phyloP scores from a whole-genome alignment of 2,329 filamentous ascomycete species.

The Fusarium chlamydosporum region DNA sequence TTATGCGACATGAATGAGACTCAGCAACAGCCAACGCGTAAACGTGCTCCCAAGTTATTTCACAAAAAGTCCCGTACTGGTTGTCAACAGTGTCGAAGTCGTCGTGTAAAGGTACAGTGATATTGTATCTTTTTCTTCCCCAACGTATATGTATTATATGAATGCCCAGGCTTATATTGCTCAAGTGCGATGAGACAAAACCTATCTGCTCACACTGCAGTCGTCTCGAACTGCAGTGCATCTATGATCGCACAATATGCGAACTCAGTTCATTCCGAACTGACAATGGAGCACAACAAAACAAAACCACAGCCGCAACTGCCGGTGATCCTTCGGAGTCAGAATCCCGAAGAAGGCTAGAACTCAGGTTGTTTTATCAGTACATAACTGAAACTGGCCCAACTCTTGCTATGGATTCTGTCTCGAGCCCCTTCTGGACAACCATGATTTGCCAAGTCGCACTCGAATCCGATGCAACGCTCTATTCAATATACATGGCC shows the following conservation, averaged over 20 bases:
- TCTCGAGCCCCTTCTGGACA: slow-evolving; percentile 4
- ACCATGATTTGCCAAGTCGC: slow-evolving; percentile 1
- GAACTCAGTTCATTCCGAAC: not conserved
- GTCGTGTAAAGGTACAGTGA: slow-evolving; percentile 17
- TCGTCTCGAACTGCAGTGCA: slow-evolving; percentile 2
- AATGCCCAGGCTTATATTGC: not conserved
- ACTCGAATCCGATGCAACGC: slow-evolving; percentile 7
- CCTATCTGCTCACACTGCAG: slow-evolving; percentile 7
- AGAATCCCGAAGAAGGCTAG: slow-evolving; percentile 3
- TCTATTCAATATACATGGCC: slow-evolving; percentile 15
- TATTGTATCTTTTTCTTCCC: too few species aligned
- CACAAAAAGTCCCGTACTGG: slow-evolving; percentile 24
- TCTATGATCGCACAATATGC: not conserved
- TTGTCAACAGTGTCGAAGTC: slow-evolving; percentile 17
- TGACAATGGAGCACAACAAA: not conserved
- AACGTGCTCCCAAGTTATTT: slow-evolving; percentile 15
- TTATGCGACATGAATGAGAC: not conserved
- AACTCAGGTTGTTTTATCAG: slow-evolving; percentile 9
- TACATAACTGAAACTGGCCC: slow-evolving; percentile 16
- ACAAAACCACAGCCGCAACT: not conserved
- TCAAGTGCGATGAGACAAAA: slow-evolving; percentile 12
- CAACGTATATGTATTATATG: too few species aligned
- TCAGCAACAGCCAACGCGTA: not conserved
- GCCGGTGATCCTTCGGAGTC: slow-evolving; percentile 6
- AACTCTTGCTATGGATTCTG: slow-evolving; percentile 2